Conservation (phyloP, 305 asterid genomes). For the Salvia sclarea region DNA sequence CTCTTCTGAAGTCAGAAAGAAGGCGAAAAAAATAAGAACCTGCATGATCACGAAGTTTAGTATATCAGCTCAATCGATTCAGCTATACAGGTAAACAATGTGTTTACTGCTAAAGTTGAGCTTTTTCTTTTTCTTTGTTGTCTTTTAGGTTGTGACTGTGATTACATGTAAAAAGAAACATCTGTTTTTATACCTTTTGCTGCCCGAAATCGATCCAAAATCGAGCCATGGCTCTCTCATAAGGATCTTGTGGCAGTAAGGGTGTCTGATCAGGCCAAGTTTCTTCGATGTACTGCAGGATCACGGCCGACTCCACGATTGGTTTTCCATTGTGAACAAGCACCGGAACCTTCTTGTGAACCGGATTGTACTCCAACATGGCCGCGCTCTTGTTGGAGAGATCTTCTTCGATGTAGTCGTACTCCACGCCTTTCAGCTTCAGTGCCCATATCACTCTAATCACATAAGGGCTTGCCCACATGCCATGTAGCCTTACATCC, state of each 20-base stretch:
- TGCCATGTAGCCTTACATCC: conserved; percentile 48
- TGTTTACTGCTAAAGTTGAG: background rate
- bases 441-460: conserved; percentile 55
- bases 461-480: conserved; percentile 50
- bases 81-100: background rate
- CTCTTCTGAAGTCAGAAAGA: conserved; percentile 38
- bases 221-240: conserved; percentile 40
- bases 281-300: conserved; percentile 50
- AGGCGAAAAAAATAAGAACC: conserved; percentile 24
- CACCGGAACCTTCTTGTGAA: conserved; percentile 47
- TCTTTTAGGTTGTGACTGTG: background rate
- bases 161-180: background rate
- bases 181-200: conserved; percentile 36
- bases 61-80: background rate
- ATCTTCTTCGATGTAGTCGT: conserved; percentile 51
- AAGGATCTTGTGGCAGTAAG: conserved; percentile 44
- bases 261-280: conserved; percentile 43
- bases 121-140: too few species aligned
- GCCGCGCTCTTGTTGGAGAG: conserved; percentile 40
- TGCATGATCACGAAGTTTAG: conserved; percentile 19
- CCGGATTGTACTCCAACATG: conserved; percentile 47
- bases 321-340: conserved; percentile 44
- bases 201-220: conserved; percentile 48
- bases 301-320: conserved; percentile 43
- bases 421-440: conserved; percentile 46